Evolutionary conservation across 768 basidiomycete species (phyloP).

Genomic region (Tylopilus vinaceipallidus): DNA sequence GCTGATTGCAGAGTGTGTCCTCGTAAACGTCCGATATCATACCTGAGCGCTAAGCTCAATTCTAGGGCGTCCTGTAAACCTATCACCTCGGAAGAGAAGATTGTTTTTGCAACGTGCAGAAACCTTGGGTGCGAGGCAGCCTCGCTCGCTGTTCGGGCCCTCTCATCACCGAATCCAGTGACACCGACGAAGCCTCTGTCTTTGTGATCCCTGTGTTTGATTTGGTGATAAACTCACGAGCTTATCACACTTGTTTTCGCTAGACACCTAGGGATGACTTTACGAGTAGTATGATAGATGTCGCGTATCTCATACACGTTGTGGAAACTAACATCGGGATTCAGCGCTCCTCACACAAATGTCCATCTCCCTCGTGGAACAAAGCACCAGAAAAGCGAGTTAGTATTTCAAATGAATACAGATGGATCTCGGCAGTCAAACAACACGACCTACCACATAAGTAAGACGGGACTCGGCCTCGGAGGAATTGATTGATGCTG

Average conservation of each 20-base stretch:
- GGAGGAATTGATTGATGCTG: slow-evolving; percentile 21
- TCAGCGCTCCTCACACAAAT: slow-evolving; percentile 33
- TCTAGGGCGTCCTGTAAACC: too few species aligned
- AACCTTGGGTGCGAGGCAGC: slow-evolving; percentile 22
- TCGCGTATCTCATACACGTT: too few species aligned
- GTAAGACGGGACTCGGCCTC: slow-evolving; percentile 21
- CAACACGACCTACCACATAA: slow-evolving; percentile 33
- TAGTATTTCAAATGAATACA: slow-evolving; percentile 35
- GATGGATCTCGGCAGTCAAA: slow-evolving; percentile 26
- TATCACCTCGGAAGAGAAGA: slow-evolving; percentile 16
- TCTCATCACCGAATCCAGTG: too few species aligned
- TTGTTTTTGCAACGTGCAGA: slow-evolving; percentile 33
- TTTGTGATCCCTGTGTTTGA: slow-evolving; percentile 18
- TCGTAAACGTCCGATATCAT: not conserved
- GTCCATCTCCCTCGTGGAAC: slow-evolving; percentile 34
- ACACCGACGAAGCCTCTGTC: slow-evolving; percentile 36
- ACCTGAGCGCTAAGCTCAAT: too few species aligned
- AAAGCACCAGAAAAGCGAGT: too few species aligned
- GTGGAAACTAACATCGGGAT: slow-evolving; percentile 33
- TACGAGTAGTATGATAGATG: too few species aligned
- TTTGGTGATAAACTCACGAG: not conserved
- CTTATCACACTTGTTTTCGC: not conserved
- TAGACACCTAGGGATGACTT: slow-evolving; percentile 25
- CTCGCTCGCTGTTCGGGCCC: slow-evolving; percentile 18
- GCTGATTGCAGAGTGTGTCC: too few species aligned